Evolutionary conservation across 768 basidiomycete species (phyloP), one percentile per base, ranked within the genome.

Genomic region (Boletus fagicola): DNA sequence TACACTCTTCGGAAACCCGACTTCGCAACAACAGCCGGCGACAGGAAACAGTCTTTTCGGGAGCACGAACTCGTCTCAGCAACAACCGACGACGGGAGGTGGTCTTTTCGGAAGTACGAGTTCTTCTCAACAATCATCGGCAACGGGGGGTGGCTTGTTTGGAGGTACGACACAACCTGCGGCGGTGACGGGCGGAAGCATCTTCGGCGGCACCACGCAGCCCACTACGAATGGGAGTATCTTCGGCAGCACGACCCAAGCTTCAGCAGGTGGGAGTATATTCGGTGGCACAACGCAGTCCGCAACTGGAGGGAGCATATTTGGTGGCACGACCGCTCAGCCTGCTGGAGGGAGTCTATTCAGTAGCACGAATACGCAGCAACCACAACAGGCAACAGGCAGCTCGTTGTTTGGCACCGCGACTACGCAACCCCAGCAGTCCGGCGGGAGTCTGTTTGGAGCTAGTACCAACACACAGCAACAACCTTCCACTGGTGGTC

Each of bases 21-120:
- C 56, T 18, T 26, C 58, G 16, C 71, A 66, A 16, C 65, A 65
- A 54, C 67, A 65, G n/a, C 60, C 64, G 0, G 47, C 66, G 36
- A 44, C 72, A 30, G 62, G 67, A 1, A 59, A 64, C 15, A 48
- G 26, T 54, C 24, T 73, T 18, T 73, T 72, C n/a, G 72, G 71
- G 24, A 54, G 31, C 39, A 59, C 61, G 9, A 57, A 59, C 61
- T 51, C 54, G 15, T 56, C 70, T 35, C 71, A 74, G 31, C 68
- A 65, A 45, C 68, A 61, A 53, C 55, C 63, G 7, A 51, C 62
- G 16, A 45, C 49, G 15, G 66, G 66, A 26, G 45, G 62, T 11
- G 36, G 57, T n/a, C 54, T 62, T 35, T 66, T 66, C 18, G 65
- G 66, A 39, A 40, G 39, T 39, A 49, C 63, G 11, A 35, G 18